These are phyloP conservation scores for Microthlaspi erraticum DNA, from an alignment of 345 rosid genomes.

Conservation along the genomic window DNA sequence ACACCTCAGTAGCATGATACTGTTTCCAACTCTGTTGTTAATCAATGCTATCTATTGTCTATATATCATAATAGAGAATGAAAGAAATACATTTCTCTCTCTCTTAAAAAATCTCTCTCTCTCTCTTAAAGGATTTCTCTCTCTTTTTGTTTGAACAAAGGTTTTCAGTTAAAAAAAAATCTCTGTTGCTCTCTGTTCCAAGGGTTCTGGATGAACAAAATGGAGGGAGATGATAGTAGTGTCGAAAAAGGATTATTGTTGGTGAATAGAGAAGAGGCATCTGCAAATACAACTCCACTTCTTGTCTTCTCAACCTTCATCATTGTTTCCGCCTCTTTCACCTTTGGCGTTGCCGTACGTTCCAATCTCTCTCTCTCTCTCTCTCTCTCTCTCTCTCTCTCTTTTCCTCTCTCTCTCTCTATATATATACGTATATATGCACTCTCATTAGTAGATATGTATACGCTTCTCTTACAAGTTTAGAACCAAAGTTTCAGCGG, in stretches of 20 bases:
- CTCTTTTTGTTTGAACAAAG: no score
- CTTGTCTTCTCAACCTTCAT: conserved; percentile 55
- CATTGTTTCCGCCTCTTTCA: conserved; percentile 58
- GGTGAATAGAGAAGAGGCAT: conserved; percentile 9
- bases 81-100: neutral
- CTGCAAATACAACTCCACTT: conserved; percentile 26
- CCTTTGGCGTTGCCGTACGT: conserved; percentile 58
- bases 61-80: neutral
- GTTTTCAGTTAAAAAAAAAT: no score
- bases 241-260: conserved; percentile 36
- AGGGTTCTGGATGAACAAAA: conserved; percentile 10
- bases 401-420: neutral
- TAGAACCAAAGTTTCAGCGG: no score
- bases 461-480: no score
- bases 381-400: conserved; percentile 8
- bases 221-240: conserved; percentile 27
- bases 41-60: neutral
- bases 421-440: no score
- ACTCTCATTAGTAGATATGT: no score
- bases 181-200: neutral
- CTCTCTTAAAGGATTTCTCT: no score
- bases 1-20: neutral
- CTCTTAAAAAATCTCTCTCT: neutral
- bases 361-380: conserved; percentile 7
- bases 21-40: neutral